A percentile compares a stretch with the other conserved stretches of the same genome.
phyloP scores from a whole-genome alignment of 2,329 filamentous ascomycete species.

The Sporothrix dimorphospora region DNA sequence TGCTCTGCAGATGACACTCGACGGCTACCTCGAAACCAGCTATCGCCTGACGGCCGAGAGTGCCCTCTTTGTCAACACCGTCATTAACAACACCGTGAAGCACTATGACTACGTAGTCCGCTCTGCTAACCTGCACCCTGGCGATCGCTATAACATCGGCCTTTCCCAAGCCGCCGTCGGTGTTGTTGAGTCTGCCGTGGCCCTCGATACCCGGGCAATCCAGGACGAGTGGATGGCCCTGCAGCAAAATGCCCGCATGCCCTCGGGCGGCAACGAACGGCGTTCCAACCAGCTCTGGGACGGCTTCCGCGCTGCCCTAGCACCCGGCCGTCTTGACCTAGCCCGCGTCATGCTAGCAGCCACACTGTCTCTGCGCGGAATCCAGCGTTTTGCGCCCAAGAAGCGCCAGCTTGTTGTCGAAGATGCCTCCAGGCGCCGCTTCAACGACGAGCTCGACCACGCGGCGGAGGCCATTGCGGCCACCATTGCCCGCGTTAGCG shows the following conservation, averaged over 20 bases:
- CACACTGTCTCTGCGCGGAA: conserved; percentile 68
- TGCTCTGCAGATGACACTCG: conserved; percentile 59
- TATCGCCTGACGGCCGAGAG: conserved; percentile 42
- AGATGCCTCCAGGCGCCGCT: conserved; percentile 61
- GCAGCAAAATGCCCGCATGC: conserved; percentile 58
- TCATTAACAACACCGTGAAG: conserved; percentile 66
- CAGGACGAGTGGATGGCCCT: conserved; percentile 70
- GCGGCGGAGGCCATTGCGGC: conserved; percentile 65
- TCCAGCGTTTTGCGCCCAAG: conserved; percentile 71
- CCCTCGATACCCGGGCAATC: conserved; percentile 72
- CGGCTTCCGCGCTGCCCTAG: conserved; percentile 69
- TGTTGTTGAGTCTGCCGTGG: conserved; percentile 68
- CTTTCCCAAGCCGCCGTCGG: conserved; percentile 61
- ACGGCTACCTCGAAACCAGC: conserved; percentile 55
- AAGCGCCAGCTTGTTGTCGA: conserved; percentile 50
- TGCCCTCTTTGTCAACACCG: conserved; percentile 64
- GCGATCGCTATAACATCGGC: conserved; percentile 53
- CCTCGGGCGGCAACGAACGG: conserved; percentile 67
- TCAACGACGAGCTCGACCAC: conserved; percentile 71
- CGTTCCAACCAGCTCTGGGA: conserved; percentile 80
- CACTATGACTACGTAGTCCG: conserved; percentile 63
- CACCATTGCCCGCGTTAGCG: conserved; percentile 77
- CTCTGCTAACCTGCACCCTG: conserved; percentile 52
- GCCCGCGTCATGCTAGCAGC: conserved; percentile 74
- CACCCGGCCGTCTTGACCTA: conserved; percentile 69